Conservation (phyloP, 768 basidiomycete genomes). For the Sistotremastrum suecicum region DNA sequence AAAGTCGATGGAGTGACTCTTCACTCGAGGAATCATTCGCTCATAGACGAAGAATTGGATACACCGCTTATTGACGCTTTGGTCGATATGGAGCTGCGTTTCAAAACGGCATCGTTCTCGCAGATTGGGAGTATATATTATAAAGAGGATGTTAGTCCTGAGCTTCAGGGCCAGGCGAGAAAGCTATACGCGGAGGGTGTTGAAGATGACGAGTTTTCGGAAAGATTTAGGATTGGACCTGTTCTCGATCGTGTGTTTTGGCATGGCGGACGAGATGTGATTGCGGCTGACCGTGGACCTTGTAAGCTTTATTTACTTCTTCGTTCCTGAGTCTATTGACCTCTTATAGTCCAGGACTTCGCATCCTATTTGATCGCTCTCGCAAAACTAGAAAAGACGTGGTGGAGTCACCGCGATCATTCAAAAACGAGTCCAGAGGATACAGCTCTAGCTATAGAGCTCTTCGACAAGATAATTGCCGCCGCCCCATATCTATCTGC, state of each 20-base stretch:
- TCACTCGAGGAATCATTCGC: no score
- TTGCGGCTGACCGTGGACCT: constrained; percentile 7
- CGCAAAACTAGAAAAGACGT: constrained; percentile 11
- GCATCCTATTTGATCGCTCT: constrained; percentile 11
- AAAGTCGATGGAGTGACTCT: constrained; percentile 11
- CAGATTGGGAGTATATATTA: constrained; percentile 10
- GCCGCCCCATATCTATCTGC: constrained; percentile 4
- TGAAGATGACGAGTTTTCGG: not conserved
- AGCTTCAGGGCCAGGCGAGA: no score
- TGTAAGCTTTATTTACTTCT: constrained; percentile 1
- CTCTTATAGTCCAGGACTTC: constrained; percentile 8
- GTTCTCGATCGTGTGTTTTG: constrained; percentile 9
- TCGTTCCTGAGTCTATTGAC: constrained; percentile 4
- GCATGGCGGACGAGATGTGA: constrained; percentile 3
- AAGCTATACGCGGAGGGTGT: constrained; percentile 1
- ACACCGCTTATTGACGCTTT: no score
- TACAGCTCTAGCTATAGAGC: constrained; percentile 10
- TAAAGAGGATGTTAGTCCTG: constrained; percentile 7
- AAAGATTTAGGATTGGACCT: constrained; percentile 7
- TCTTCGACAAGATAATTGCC: constrained; percentile 10
- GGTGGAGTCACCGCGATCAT: constrained; percentile 7
- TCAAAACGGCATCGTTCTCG: not conserved
- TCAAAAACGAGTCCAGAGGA: constrained; percentile 8
- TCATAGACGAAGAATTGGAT: no score
- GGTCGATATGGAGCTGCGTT: no score